Conservation (phyloP, 2,329 filamentous ascomycete species). For the Talaromyces sp. region DNA sequence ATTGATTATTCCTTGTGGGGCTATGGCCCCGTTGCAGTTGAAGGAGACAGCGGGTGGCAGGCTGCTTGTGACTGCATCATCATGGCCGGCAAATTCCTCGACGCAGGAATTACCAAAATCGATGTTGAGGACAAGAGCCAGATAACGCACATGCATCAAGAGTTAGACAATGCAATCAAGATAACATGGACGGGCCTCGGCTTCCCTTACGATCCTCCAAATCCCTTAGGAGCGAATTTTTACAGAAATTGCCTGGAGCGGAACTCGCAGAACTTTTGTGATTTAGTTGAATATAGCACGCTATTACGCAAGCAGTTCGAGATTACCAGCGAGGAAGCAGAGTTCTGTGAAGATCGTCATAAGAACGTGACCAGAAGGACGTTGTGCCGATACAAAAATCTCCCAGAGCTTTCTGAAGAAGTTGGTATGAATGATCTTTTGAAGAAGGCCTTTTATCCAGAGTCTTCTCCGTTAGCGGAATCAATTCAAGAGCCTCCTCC, state of each 20-base stretch:
- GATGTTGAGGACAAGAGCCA: constrained; percentile 18
- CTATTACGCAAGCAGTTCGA: constrained; percentile 7
- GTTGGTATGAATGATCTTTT: not conserved
- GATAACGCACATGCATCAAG: constrained; percentile 7
- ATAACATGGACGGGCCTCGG: constrained; percentile 1
- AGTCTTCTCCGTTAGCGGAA: not conserved
- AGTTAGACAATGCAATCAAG: not conserved
- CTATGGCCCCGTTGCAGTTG: not conserved
- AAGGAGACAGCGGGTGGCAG: not conserved
- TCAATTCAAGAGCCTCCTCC: not conserved
- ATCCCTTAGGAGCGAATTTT: not conserved
- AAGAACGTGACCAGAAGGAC: not conserved
- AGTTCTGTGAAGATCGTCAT: not conserved
- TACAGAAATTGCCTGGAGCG: not conserved
- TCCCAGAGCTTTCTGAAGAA: not conserved
- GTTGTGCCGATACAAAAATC: not conserved
- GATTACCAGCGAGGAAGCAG: not conserved
- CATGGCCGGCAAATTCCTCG: constrained; percentile 29
- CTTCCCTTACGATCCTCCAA: not conserved
- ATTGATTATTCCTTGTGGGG: not conserved
- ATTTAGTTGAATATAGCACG: not conserved
- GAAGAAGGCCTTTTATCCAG: not conserved
- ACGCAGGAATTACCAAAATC: constrained; percentile 29
- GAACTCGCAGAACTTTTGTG: not conserved
- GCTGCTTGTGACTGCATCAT: constrained; percentile 26